Evolutionary conservation across 2,329 filamentous ascomycete genomes (phyloP).

Genomic region (Hawksworthiomyces lignivorus): DNA sequence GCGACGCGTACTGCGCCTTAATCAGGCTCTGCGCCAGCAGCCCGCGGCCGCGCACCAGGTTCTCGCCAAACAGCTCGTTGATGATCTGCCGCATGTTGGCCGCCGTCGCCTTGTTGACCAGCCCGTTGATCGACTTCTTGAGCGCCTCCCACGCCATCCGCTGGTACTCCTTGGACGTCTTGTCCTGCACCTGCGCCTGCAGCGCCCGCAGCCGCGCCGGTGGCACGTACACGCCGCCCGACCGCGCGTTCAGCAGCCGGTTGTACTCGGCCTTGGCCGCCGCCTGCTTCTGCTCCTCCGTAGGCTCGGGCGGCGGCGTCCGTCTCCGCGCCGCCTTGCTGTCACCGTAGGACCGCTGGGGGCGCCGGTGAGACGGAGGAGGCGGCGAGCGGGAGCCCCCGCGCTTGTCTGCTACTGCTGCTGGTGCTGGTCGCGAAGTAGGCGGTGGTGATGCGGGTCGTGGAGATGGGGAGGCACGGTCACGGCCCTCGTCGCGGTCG

Average conservation of each 20-base stretch:
- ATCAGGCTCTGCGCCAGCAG: slow-evolving; percentile 94
- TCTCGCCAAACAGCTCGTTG: slow-evolving; percentile 91
- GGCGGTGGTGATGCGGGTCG: not conserved
- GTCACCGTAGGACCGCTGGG: too few relatives aligned
- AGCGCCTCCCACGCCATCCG: slow-evolving; percentile 98
- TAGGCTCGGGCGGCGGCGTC: slow-evolving; percentile 36
- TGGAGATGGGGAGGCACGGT: not conserved
- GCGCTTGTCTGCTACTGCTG: not conserved
- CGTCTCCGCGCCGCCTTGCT: slow-evolving; percentile 7
- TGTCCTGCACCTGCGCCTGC: slow-evolving; percentile 95
- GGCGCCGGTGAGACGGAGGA: too few relatives aligned
- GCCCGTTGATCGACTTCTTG: slow-evolving; percentile 96
- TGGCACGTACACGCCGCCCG: slow-evolving; percentile 92
- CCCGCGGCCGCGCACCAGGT: slow-evolving; percentile 81
- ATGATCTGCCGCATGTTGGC: slow-evolving; percentile 98
- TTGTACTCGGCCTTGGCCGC: slow-evolving; percentile 89
- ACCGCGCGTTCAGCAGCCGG: slow-evolving; percentile 84
- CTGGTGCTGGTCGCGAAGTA: too few relatives aligned
- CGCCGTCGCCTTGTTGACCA: slow-evolving; percentile 99
- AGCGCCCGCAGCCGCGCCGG: slow-evolving; percentile 83
- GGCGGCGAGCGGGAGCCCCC: not conserved
- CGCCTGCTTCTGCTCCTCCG: slow-evolving; percentile 79
- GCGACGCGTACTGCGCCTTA: slow-evolving; percentile 93
- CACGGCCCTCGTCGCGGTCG: slow-evolving; percentile 1
- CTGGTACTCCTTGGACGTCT: slow-evolving; percentile 93